Conservation (phyloP, 169 alveolate species). For the Cystoisospora suis region DNA sequence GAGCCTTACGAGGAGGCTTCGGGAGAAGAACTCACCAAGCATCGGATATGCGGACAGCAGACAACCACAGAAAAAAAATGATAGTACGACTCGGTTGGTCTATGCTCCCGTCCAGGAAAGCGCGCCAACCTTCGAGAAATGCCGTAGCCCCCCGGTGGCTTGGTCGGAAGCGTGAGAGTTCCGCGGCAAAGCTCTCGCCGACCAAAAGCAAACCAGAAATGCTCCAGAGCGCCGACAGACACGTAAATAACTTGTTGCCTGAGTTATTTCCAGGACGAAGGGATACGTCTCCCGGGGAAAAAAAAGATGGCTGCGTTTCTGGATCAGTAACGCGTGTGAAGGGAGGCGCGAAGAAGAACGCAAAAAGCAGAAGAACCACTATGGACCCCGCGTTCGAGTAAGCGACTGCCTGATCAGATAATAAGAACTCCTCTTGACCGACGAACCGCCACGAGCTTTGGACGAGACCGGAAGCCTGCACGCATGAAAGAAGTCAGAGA, state of each 20-base stretch:
- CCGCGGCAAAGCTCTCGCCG: background rate
- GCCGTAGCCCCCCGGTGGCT: no score
- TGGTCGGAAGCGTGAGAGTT: no score
- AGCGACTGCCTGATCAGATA: conserved; percentile 8
- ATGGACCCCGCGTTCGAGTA: conserved; percentile 6
- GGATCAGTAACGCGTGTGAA: no score
- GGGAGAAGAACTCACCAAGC: conserved; percentile 27
- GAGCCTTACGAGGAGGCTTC: no score
- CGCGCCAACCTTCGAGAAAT: no score
- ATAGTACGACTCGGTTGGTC: no score
- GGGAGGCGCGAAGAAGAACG: background rate
- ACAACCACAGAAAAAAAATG: background rate
- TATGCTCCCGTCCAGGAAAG: no score
- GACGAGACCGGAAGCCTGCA: background rate
- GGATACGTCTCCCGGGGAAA: no score
- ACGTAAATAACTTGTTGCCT: no score
- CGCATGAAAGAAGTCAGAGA: background rate
- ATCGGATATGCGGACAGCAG: background rate
- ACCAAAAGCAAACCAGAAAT: background rate
- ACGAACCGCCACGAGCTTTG: conserved; percentile 27
- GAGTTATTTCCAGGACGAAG: no score
- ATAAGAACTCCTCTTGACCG: background rate
- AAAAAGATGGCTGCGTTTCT: no score
- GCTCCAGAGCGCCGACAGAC: background rate
- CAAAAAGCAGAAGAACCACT: background rate